Evolutionary conservation across 805 yeast genomes (phyloP).

Genomic region (Dipodascopsis uninucleata): DNA sequence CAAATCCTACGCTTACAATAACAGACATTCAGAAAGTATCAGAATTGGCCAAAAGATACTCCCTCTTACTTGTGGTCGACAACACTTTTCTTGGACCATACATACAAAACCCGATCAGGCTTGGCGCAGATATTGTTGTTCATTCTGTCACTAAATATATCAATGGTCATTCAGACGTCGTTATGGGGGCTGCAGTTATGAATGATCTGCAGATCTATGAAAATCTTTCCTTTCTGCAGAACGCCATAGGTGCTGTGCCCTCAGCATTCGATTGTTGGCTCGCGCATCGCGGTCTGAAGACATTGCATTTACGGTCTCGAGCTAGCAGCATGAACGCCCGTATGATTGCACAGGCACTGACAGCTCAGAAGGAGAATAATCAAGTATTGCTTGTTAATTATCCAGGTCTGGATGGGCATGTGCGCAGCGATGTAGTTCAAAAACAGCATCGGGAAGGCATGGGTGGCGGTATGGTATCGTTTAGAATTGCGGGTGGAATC

Average conservation of each 20-base stretch:
- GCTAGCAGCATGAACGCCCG: constrained; percentile 65
- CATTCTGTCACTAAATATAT: constrained; percentile 89
- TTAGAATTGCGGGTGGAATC: constrained; percentile 81
- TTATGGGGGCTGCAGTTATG: constrained; percentile 77
- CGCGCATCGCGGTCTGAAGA: constrained; percentile 87
- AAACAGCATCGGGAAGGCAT: constrained; percentile 78
- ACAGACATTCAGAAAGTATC: constrained; percentile 70
- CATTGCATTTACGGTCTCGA: constrained; percentile 73
- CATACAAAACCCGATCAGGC: constrained; percentile 74
- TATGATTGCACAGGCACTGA: constrained; percentile 64
- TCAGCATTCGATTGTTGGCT: constrained; percentile 90
- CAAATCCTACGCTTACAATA: constrained; percentile 78
- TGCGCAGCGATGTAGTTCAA: constrained; percentile 47
- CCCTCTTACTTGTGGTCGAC: constrained; percentile 67
- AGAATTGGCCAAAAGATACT: constrained; percentile 46
- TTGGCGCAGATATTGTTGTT: constrained; percentile 83
- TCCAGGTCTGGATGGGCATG: constrained; percentile 72
- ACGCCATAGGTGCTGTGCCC: constrained; percentile 85
- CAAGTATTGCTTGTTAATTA: constrained; percentile 68
- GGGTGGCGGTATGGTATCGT: constrained; percentile 91
- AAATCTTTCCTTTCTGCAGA: constrained; percentile 71
- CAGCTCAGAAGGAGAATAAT: constrained; percentile 39
- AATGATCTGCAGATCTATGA: constrained; percentile 59
- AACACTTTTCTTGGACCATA: constrained; percentile 87
- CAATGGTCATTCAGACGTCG: constrained; percentile 90